Conservation (phyloP, 75 land plant species). For the Cryptomeria japonica region DNA sequence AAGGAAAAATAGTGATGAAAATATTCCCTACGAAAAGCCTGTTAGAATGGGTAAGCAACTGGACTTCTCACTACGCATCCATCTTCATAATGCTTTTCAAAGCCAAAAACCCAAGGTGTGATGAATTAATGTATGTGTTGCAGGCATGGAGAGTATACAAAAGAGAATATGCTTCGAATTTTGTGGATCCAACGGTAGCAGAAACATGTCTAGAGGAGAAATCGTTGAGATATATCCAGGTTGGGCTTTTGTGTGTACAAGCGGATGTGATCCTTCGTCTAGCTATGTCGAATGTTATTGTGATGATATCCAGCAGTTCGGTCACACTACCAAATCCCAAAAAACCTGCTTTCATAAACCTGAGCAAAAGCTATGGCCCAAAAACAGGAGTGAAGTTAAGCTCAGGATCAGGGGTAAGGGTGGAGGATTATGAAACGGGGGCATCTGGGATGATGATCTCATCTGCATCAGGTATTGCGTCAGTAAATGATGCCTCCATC, state of each 20-base stretch:
- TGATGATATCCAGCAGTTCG: too few relatives aligned
- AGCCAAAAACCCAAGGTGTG: neutral
- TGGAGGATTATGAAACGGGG: neutral
- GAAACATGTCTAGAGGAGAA: neutral
- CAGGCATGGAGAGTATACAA: conserved; percentile 6
- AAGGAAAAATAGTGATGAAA: neutral
- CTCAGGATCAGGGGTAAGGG: too few relatives aligned
- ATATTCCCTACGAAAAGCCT: neutral
- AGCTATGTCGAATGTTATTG: too few relatives aligned
- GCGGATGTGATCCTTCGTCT: neutral
- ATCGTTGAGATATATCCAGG: conserved; percentile 12
- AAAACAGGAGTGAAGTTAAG: too few relatives aligned
- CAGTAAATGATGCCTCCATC: too few relatives aligned
- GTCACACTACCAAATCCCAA: too few relatives aligned
- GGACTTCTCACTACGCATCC: neutral
- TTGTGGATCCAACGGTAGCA: too few relatives aligned
- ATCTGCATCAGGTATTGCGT: too few relatives aligned
- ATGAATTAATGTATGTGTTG: neutral
- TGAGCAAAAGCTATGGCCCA: too few relatives aligned
- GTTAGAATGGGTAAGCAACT: neutral
- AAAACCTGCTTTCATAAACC: too few relatives aligned
- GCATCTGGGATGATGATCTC: neutral
- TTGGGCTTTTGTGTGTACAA: neutral
- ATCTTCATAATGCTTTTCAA: neutral
- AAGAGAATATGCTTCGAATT: neutral